Percentiles rank a stretch among this genome's conserved stretches.
Evolutionary conservation across 306 rosid genomes (phyloP).

Genomic region (Styphnolobium japonicum): DNA sequence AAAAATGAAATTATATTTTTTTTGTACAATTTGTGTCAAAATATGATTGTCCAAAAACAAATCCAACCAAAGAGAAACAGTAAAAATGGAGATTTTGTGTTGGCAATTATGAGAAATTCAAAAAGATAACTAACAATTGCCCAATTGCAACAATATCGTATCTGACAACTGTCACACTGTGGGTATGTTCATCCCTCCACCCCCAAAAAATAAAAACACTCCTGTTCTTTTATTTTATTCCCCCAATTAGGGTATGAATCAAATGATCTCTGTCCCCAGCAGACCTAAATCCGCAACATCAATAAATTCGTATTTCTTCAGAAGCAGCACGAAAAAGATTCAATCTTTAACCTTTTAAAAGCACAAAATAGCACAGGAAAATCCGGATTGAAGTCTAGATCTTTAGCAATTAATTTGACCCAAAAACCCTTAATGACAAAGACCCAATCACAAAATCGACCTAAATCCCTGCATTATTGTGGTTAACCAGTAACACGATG

Average conservation of each 20-base stretch:
- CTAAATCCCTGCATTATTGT: constrained; percentile 38
- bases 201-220: neutral
- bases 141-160: neutral
- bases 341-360: neutral
- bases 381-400: constrained; percentile 11
- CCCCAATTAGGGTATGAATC: neutral
- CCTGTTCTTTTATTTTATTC: neutral
- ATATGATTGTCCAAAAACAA: constrained; percentile 12
- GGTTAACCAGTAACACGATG: constrained; percentile 26
- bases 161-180: constrained; percentile 11
- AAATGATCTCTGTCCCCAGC: constrained; percentile 18
- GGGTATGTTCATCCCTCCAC: neutral
- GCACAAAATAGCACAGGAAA: constrained; percentile 2
- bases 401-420: constrained; percentile 4
- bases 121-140: constrained; percentile 21
- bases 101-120: neutral
- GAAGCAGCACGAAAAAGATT: neutral
- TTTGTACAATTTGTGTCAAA: neutral
- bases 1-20: neutral
- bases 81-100: constrained; percentile 2
- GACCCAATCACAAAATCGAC: constrained; percentile 37
- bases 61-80: constrained; percentile 5
- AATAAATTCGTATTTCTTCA: neutral
- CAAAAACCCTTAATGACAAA: constrained; percentile 47
- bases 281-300: constrained; percentile 5